Evolutionary conservation across 768 basidiomycete genomes (phyloP).

Genomic region (Dictyophora rubrovolvata): DNA sequence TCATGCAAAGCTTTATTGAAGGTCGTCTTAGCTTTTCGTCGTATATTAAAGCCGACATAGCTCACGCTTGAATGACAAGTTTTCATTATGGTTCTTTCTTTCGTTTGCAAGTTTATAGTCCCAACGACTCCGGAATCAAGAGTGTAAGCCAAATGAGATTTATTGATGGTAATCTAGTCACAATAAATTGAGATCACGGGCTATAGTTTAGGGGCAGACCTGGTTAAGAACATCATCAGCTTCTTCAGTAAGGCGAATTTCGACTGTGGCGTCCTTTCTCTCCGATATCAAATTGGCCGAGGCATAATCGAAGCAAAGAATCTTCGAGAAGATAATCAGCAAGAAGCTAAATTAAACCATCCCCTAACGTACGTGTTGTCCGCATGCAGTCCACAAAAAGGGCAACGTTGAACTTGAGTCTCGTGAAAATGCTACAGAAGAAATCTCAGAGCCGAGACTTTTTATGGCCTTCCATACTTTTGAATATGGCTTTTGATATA

Average conservation of each 20-base stretch:
- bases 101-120: conserved; percentile 46
- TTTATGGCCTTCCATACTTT: conserved; percentile 57
- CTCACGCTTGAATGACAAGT: conserved; percentile 52
- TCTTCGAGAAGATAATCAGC: conserved; percentile 13
- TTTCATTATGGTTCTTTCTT: conserved; percentile 45
- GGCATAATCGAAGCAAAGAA: conserved; percentile 35
- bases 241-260: conserved; percentile 37
- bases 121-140: conserved; percentile 64
- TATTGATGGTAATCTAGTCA: conserved; percentile 45
- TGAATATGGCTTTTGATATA: conserved; percentile 49
- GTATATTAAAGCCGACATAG: conserved; percentile 15
- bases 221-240: conserved; percentile 59
- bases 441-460: conserved; percentile 47
- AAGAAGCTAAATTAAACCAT: not conserved
- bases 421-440: conserved; percentile 46
- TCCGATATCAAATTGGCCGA: conserved; percentile 43
- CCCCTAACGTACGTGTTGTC: conserved; percentile 36
- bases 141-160: conserved; percentile 50
- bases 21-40: not conserved
- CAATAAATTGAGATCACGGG: not conserved
- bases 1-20: conserved; percentile 50
- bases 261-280: conserved; percentile 35
- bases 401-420: conserved; percentile 30
- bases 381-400: conserved; percentile 62
- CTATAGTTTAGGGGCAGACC: conserved; percentile 21